Base-by-base conservation (phyloP, 495 filamentous ascomycete genomes). In the Lentithecium fluviatile region DNA sequence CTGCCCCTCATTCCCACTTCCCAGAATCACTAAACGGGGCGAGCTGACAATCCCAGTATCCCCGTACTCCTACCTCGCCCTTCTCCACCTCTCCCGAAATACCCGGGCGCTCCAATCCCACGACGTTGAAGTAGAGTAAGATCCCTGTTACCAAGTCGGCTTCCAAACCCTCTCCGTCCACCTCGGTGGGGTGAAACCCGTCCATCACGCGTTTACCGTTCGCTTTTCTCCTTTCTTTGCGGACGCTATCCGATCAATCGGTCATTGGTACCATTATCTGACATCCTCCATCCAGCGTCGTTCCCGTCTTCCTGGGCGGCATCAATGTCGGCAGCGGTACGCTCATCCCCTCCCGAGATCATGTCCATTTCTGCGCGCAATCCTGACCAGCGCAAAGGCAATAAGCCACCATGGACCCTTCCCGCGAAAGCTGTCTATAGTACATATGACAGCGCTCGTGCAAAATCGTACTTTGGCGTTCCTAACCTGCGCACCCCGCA, bases 291-390 rank as follows among this genome's bases (percentile, higher is more conserved):
- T 13, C 20, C 20, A 89, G 85, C 59, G 80, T 85, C 52, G 77
- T 85, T 64, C 88, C 88, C 13, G 73, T 90, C 46, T 85, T 92
- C 65, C 75, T 92, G n/a, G 87, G 86, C 47, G 88, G 82, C 20
- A 81, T 92, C 64, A 90, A 88, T 64, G 79, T 74, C 25, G 82
- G 76, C 21, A 82, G 81, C 37, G 85, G 84, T 86, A 70, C 50
- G 73, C 69, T 46, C 43, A 46, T 47, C 36, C 43, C 19, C 43
- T 59, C 51, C 34, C 49, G 21, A 19, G 17, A 57, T 17, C 46
- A 46, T 19, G 5, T 13, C 19, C 24, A 24, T 7, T 56, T 19
- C 57, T 34, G 17, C 29, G 13, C 52, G 2, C 34, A 7, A 42
- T 20, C 21, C 51, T 54, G 47, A 51, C 37, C 37, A 32, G 1